Percentiles rank a stretch among this genome's conserved stretches.
These are phyloP conservation scores for Geum urbanum DNA, from an alignment of 306 rosid species.

Conservation along the genomic window DNA sequence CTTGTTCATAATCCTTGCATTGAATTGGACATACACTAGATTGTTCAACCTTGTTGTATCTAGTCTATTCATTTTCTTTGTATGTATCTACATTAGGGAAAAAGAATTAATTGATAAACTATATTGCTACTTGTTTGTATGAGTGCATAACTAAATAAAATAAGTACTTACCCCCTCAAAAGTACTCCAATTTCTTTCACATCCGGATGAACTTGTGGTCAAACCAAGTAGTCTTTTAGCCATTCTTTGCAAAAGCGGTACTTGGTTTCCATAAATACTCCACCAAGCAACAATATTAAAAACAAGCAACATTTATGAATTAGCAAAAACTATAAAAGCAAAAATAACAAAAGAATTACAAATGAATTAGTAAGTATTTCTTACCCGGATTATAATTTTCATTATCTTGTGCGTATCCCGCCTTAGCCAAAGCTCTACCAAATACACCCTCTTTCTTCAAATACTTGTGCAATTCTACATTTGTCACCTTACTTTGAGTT, in stretches of 20 bases:
- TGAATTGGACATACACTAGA: not conserved
- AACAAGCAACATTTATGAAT: too few species aligned
- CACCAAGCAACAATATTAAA: not conserved
- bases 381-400: not conserved
- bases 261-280: not conserved
- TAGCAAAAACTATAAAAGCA: not conserved
- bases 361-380: too few species aligned
- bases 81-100: not conserved
- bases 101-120: too few species aligned
- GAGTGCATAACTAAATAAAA: too few species aligned
- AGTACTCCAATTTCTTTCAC: conserved; percentile 14
- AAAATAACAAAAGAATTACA: not conserved
- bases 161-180: not conserved
- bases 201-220: conserved; percentile 2
- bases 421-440: not conserved
- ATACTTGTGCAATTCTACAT: not conserved
- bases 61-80: conserved; percentile 4
- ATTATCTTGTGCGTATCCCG: not conserved
- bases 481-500: not conserved
- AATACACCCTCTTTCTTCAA: not conserved
- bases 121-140: too few species aligned
- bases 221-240: not conserved
- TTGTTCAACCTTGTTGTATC: not conserved
- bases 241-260: not conserved
- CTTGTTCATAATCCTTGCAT: not conserved